These are phyloP conservation scores for Rosa persica DNA, from an alignment of 306 rosid species.

Conservation along the genomic window DNA sequence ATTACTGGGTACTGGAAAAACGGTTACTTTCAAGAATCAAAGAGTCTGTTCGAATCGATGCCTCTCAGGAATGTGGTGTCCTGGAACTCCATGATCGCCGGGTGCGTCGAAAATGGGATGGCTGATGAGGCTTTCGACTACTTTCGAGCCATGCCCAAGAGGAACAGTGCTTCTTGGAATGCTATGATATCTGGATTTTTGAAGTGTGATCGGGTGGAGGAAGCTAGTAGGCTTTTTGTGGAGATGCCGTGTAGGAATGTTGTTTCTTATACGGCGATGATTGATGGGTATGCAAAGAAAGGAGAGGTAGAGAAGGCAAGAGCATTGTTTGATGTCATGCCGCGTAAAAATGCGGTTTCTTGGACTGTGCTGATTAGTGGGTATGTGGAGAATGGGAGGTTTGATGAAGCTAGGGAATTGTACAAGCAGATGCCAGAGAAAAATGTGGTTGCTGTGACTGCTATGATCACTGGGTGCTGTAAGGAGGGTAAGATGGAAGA, in stretches of 20 bases:
- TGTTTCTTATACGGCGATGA: slow-evolving; percentile 49
- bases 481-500: slow-evolving; percentile 46
- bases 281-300: slow-evolving; percentile 41
- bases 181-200: slow-evolving; percentile 48
- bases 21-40: slow-evolving; percentile 31
- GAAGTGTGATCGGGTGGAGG: slow-evolving; percentile 35
- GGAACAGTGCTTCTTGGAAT: slow-evolving; percentile 43
- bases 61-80: slow-evolving; percentile 46
- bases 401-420: slow-evolving; percentile 48
- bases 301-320: slow-evolving; percentile 46
- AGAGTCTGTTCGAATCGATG: slow-evolving; percentile 39
- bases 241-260: slow-evolving; percentile 47
- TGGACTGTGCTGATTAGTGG: slow-evolving; percentile 59
- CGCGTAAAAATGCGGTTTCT: slow-evolving; percentile 35
- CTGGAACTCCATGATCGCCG: slow-evolving; percentile 54
- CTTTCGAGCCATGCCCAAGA: slow-evolving; percentile 41
- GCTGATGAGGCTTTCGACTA: slow-evolving; percentile 39
- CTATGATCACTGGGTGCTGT: slow-evolving; percentile 54
- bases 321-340: slow-evolving; percentile 47
- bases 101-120: slow-evolving; percentile 40
- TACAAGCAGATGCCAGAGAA: slow-evolving; percentile 48
- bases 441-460: slow-evolving; percentile 38
- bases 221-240: slow-evolving; percentile 48
- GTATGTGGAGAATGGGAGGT: slow-evolving; percentile 44
- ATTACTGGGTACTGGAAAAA: slow-evolving; percentile 47